Base-by-base conservation (phyloP, 805 yeast genomes). In the Metschnikowia aberdeeniae region DNA sequence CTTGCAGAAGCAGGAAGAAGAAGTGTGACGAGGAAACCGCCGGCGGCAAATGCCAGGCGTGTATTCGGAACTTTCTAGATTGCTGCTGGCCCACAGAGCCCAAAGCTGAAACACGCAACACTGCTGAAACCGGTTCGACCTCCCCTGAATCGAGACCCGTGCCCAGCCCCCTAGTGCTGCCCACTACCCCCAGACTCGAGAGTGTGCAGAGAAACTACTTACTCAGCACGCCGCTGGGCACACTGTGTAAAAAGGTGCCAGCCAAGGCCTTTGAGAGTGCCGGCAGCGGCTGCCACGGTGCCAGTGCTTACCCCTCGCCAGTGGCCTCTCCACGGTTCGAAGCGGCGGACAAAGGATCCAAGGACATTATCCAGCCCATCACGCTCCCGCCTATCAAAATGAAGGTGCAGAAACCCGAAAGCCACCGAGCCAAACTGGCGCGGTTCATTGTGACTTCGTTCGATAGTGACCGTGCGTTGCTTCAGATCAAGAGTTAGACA, bases 1-100 rank as follows among this genome's bases (percentile, higher is more conserved):
- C 81, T 38, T 82, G 88, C 59, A 70, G 86, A 43, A 73, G 76
- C 49, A 73, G 85, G 55, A 82, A 81, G 63, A 73, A 82, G 66
- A 81, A 81, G 65, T 81, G 86, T 61, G 84, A 80, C 54, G 78
- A 78, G 50, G 39, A 50, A 33, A 33, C 55, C 29, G 66, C 61
- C 8, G 65, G 64, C 45, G 76, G 76, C 5, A 72, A 72, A 51
- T 72, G 76, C 52, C 73, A 70, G 52, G 75, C 66, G 5, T 72
- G 76, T 48, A 61, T 68, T 5, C 59, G 76, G 48, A 72, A 72
- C 61, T 71, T 69, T 40, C 59, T 72, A 43, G 73, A 68, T 45
- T 72, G 76, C 47, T 61, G 68, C 47, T 72, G 76, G 76, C 68
- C 73, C 3, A 45, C 34, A 31, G 38, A 40, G 11, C 36, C 47